Percentiles rank a stretch among this genome's conserved stretches.
phyloP scores from a whole-genome alignment of 1,284 basidiomycete species.

The Melanopsichium pennsylvanicum region DNA sequence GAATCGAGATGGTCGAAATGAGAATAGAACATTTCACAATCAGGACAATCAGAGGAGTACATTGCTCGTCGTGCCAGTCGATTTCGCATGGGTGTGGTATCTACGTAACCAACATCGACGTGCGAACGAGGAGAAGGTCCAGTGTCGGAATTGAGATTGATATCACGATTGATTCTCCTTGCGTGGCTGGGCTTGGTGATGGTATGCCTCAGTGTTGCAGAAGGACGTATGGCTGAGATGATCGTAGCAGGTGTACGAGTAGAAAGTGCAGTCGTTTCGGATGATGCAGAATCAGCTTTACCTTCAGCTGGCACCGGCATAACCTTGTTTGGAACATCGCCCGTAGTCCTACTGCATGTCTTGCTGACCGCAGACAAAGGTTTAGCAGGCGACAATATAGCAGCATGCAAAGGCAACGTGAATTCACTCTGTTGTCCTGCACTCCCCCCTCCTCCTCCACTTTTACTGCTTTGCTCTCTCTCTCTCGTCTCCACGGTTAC shows the following conservation, averaged over 20 bases:
- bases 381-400: neutral
- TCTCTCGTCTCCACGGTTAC: neutral
- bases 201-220: too few species aligned
- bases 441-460: constrained; percentile 1
- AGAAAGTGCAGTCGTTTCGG: too few species aligned
- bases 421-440: constrained; percentile 14
- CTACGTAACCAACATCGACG: constrained; percentile 24
- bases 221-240: too few species aligned
- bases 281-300: too few species aligned
- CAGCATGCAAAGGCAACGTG: constrained; percentile 10
- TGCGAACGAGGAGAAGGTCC: too few species aligned
- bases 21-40: constrained; percentile 33
- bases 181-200: too few species aligned
- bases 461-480: neutral
- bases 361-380: neutral
- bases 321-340: too few species aligned
- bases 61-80: constrained; percentile 14
- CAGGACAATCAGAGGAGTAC: constrained; percentile 28
- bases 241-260: too few species aligned
- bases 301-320: too few species aligned
- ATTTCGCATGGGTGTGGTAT: constrained; percentile 20
- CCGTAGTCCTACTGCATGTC: too few species aligned
- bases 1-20: constrained; percentile 9
- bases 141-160: too few species aligned
- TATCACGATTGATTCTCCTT: too few species aligned